Evolutionary conservation across 768 basidiomycete genomes (phyloP).

Genomic region (Auricularia sp.): DNA sequence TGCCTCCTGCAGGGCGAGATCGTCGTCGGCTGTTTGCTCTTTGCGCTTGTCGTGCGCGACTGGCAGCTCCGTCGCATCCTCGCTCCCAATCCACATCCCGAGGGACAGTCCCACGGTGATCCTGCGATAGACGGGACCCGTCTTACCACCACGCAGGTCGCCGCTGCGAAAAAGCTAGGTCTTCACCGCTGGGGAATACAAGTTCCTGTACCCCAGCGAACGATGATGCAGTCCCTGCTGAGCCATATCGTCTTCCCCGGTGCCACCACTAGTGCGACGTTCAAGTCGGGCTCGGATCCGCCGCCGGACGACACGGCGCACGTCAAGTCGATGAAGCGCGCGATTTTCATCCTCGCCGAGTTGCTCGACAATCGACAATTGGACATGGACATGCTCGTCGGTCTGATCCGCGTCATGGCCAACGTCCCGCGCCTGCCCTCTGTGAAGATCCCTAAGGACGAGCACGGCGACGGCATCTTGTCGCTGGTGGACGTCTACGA

Average conservation of each 20-base stretch:
- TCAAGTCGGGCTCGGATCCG: background rate
- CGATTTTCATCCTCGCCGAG: conserved; percentile 5
- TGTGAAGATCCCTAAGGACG: background rate
- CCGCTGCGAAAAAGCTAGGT: background rate
- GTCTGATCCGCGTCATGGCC: conserved; percentile 8
- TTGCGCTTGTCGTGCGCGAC: conserved; percentile 55
- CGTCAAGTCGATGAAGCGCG: background rate
- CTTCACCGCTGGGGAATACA: background rate
- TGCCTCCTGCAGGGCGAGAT: conserved; percentile 74
- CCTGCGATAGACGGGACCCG: background rate
- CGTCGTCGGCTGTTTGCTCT: conserved; percentile 61
- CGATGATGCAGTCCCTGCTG: background rate
- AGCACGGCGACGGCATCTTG: background rate
- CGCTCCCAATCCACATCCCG: background rate
- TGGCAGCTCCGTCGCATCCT: conserved; percentile 34
- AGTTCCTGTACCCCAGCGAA: background rate
- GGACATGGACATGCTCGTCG: conserved; percentile 5
- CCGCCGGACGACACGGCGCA: background rate
- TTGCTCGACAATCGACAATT: conserved; percentile 7
- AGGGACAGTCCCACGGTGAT: background rate
- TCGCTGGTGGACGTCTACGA: conserved; percentile 15
- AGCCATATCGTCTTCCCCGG: conserved; percentile 1
- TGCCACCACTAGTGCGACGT: background rate
- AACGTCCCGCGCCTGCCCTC: background rate
- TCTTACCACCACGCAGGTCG: background rate